phyloP scores from a whole-genome alignment of 1,284 basidiomycete species.

The Lentinula novae-zelandiae region DNA sequence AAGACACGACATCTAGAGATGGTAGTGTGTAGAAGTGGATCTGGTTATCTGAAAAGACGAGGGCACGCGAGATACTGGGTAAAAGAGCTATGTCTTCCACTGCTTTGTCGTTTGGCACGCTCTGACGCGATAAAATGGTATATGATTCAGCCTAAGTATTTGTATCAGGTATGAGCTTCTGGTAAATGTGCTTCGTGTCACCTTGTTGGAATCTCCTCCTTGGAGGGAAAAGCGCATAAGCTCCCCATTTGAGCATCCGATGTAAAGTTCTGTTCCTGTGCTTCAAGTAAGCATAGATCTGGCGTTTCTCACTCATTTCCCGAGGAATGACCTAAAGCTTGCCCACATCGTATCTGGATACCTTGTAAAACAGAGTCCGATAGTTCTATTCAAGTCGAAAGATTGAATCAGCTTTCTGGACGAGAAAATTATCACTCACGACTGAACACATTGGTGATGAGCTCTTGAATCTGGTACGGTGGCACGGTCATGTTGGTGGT shows the following conservation, averaged over 20 bases:
- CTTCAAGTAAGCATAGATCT: constrained; percentile 27
- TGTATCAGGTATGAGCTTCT: not conserved
- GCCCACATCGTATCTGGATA: constrained; percentile 35
- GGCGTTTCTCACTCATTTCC: constrained; percentile 17
- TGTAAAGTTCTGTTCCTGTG: constrained; percentile 67
- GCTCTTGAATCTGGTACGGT: constrained; percentile 54
- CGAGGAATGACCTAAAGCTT: constrained; percentile 37
- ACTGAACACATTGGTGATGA: constrained; percentile 42
- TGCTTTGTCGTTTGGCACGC: constrained; percentile 55
- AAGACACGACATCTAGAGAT: constrained; percentile 61
- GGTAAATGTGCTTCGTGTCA: constrained; percentile 23
- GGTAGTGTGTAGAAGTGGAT: constrained; percentile 80
- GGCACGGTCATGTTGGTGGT: constrained; percentile 31
- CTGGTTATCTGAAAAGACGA: constrained; percentile 76
- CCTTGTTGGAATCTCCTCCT: constrained; percentile 49
- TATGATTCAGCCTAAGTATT: constrained; percentile 56
- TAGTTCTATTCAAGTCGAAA: constrained; percentile 13
- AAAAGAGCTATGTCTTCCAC: constrained; percentile 77
- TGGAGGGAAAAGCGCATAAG: constrained; percentile 65
- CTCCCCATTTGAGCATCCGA: constrained; percentile 71
- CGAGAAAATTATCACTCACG: constrained; percentile 18
- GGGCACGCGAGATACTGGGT: constrained; percentile 66
- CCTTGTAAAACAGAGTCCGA: constrained; percentile 15
- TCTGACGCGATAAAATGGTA: constrained; percentile 63
- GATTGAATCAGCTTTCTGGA: not conserved